Evolutionary conservation across 2,329 filamentous ascomycete species (phyloP), one percentile per base, ranked within the genome.

Genomic region (Alternaria gaisen): DNA sequence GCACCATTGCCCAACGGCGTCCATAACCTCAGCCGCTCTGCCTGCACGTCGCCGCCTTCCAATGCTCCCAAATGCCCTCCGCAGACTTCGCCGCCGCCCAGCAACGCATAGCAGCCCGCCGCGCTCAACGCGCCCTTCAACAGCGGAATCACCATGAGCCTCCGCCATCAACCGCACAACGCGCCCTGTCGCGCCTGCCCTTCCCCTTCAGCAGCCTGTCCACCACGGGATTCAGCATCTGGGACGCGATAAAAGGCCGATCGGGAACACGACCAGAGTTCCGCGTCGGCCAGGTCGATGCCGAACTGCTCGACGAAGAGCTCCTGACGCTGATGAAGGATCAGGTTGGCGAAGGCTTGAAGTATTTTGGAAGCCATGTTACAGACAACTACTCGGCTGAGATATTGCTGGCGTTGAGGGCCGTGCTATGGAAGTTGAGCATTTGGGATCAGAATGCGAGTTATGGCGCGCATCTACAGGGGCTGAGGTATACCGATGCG

Each of bases 391-490:
- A 92, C 89, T 89, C 89, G 14, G 85, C 91, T 53, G 95, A 98
- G 80, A 94, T 98, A 55, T 84, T 91, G 64, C 84, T 97, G 28
- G 86, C 84, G 0, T 83, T 99, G 57, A 86, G 94, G 47, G 88
- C 90, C 2, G 83, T 93, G 3, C 83, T 99, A 8, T 99, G 97
- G 84, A 99, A 99, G 80, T 86, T 99, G 64, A 93, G 91, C 16
- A 90, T 99, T 60, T 99, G 95, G 95, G 94, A 98, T 78, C 92
- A 97, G 78, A 90, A 97, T 77, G 92, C 95, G 40, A 96, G 92
- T 5, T 98, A 99, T 79, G 95, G 95, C 61, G 95, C 95, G 11
- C 90, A 92, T 36, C 83, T 99, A 51, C 95, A 99, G 79, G 97
- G 97, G 65, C 85, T 99, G 28, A 90, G 90, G 74, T 98, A 94